Evolutionary conservation across 768 basidiomycete genomes (phyloP).

Genomic region (Trametes coccinea): DNA sequence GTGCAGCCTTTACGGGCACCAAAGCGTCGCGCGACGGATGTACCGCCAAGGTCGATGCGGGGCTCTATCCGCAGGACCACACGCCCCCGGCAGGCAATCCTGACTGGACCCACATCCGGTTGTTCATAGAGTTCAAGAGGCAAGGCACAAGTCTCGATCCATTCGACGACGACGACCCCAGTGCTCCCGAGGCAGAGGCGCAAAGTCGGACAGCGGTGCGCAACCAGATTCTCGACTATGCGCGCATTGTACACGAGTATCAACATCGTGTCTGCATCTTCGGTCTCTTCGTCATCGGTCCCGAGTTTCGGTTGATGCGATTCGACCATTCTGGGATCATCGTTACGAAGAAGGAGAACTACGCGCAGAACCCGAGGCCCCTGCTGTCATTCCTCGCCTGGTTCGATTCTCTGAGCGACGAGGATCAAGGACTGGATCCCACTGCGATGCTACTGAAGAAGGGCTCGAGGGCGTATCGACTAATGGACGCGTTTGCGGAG

Average conservation of each 20-base stretch:
- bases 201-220: neutral
- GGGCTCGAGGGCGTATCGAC: neutral
- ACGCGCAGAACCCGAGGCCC: neutral
- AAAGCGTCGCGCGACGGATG: no score
- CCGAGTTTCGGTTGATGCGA: neutral
- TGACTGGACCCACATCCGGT: no score
- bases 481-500: neutral
- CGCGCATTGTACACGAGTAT: neutral
- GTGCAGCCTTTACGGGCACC: no score
- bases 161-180: neutral
- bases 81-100: no score
- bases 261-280: slow-evolving; percentile 11
- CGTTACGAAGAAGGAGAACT: neutral
- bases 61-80: no score
- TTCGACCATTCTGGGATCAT: slow-evolving; percentile 4
- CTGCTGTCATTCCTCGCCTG: neutral
- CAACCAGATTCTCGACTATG: slow-evolving; percentile 3
- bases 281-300: slow-evolving; percentile 8
- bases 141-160: no score
- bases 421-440: slow-evolving; percentile 4
- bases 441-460: neutral
- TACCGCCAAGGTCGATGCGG: no score
- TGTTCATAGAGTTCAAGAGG: no score
- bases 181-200: neutral
- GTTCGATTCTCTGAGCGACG: neutral